Conservation (phyloP, 345 rosid genomes). For the Populus ilicifolia region DNA sequence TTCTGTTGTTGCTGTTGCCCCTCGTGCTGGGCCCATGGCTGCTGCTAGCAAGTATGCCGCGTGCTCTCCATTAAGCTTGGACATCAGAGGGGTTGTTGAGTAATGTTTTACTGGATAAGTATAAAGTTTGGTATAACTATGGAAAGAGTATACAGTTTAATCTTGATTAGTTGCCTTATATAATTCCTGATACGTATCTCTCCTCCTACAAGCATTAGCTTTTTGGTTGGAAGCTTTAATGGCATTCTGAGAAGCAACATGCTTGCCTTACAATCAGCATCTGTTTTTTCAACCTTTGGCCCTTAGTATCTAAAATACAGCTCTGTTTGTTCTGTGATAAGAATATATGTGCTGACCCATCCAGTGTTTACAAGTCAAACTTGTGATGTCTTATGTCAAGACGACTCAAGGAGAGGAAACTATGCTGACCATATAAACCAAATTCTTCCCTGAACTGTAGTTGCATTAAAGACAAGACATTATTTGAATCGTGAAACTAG, state of each 20-base stretch:
- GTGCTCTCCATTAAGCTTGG: too few species aligned
- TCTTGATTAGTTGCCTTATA: too few species aligned
- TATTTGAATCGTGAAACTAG: neutral
- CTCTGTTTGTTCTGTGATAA: neutral
- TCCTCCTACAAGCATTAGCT: neutral
- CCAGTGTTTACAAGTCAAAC: neutral
- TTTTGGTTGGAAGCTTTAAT: neutral
- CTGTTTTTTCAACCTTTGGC: neutral
- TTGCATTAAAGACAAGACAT: neutral
- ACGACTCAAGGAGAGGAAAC: neutral
- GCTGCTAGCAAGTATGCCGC: too few species aligned
- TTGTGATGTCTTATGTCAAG: neutral
- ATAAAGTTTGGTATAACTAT: too few species aligned
- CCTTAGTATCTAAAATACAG: neutral
- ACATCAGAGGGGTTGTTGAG: too few species aligned
- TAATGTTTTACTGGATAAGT: too few species aligned
- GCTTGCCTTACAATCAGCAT: neutral
- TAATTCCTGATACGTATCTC: too few species aligned
- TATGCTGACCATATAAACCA: neutral
- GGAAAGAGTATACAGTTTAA: too few species aligned
- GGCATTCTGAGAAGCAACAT: neutral
- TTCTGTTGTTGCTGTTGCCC: too few species aligned
- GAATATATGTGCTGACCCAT: too few species aligned
- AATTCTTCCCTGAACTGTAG: neutral
- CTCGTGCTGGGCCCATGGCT: too few species aligned